Base-by-base conservation (phyloP, 495 filamentous ascomycete species). In the Immersiella caudata region DNA sequence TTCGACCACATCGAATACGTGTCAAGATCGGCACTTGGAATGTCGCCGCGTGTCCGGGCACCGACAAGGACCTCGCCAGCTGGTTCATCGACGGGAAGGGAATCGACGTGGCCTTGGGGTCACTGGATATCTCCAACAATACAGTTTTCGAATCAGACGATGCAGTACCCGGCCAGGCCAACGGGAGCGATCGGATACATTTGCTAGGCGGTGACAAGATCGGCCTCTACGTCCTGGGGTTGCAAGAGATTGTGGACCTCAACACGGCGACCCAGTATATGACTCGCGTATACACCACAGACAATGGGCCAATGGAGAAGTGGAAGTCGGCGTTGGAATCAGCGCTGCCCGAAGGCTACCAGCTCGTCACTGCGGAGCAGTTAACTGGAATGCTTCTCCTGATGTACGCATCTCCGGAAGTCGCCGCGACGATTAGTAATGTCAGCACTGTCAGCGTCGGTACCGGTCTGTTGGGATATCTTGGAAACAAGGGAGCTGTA, bases 11-110 rank as follows among this genome's bases (percentile, higher is more conserved):
- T 63, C 84, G 85, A 29, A 85, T 97, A 62, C 87, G 86, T 64
- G 85, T 98, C 70, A 97, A 96, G 73, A 82, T 97, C 24, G 95
- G 93, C 6, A 89, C 90, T 1, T 99, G 96, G 96, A 99, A 99
- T 78, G 92, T 97, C 27, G 96, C 93, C 8, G 88, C 90, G 1
- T 85, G 89, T 65, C 84, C 89, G 49, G 91, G 89, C 35, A 94
- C 92, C 1, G 93, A 96, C 75, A 89, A 91, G 68, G 94, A 97
- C 75, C 80, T 97, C 8, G 90, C 86, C 1, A 87, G 84, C 29
- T 97, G 94, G 94, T 96, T 97, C 73, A 83, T 93, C 20, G 82
- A 89, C 3, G 90, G 90, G 4, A 86, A 91, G 70, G 93, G 90
- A 6, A 72, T 93, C 1, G 84, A 87, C 67, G 82, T 88, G 46